Evolutionary conservation across 2,329 filamentous ascomycete species (phyloP), one percentile per base, ranked within the genome.

Genomic region (Fusarium metavorans): DNA sequence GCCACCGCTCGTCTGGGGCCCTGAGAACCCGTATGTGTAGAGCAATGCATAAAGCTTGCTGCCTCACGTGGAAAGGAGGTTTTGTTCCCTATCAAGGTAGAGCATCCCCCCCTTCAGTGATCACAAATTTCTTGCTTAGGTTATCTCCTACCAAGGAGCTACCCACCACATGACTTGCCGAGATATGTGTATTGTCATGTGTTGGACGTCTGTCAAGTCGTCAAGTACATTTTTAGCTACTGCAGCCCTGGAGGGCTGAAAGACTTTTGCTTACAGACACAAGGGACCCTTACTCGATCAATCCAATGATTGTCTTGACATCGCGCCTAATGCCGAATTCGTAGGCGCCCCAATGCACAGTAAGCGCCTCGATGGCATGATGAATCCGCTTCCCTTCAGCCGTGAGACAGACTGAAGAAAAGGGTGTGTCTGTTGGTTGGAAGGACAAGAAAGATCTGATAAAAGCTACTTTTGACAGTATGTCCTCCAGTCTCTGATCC

Each of bases 321-420:
- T 54, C 11, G 27, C 50, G 27, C 27, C 27, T 54, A 54, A 20
- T 54, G 27, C 50, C 50, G 7, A 34, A 32, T 32, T 20, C 1
- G 50, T 23, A 32, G 50, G 27, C 27, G 50, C 50, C n/a, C 50
- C 50, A 30, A 54, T 54, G 50, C 50, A 54, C 6, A 16, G 50
- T 23, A 34, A 34, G 50, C 50, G 50, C 50, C 18, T 54, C n/a
- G 27, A 34, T 54, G 50, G 50, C n/a, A 54, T 34, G 50, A 20
- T 32, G 50, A 54, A 20, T 54, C 50, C 50, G 6, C 30, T 54
- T 54, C 50, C 50, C 18, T 54, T 54, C 50, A 54, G n/a, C 50
- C 50, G 50, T 54, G 50, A 20, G 27, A 32, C 18, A n/a, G 27
- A 20, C 13, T 20, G 11, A 54, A 16, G 27, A 32, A 32, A 7